Percentiles rank a stretch among this genome's conserved stretches.
Evolutionary conservation across 495 filamentous ascomycete species (phyloP).

Genomic region (Podospora australis): DNA sequence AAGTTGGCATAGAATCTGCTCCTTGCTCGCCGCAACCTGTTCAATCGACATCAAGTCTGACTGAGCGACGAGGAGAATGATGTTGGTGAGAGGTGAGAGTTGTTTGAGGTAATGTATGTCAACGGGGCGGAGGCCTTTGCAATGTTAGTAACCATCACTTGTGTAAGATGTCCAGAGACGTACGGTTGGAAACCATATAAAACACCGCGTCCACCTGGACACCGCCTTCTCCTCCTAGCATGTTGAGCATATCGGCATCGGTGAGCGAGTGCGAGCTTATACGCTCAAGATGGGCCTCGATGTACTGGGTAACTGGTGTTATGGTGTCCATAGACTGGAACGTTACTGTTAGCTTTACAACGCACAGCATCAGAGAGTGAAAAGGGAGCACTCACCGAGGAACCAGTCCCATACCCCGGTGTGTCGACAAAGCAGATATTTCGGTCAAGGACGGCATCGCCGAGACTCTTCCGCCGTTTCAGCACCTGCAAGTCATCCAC

Average conservation of each 20-base stretch:
- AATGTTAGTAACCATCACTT: background rate
- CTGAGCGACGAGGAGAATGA: conserved; percentile 78
- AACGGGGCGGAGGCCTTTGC: conserved; percentile 61
- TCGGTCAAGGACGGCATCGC: conserved; percentile 78
- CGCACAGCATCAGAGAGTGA: background rate
- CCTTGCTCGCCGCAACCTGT: conserved; percentile 56
- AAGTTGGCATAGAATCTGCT: conserved; percentile 53
- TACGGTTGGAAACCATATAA: conserved; percentile 58
- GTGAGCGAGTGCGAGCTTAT: conserved; percentile 53
- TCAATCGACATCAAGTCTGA: conserved; percentile 60
- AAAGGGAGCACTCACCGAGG: conserved; percentile 43
- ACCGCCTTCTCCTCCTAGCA: conserved; percentile 81
- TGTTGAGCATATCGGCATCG: conserved; percentile 68
- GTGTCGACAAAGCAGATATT: conserved; percentile 97
- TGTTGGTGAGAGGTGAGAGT: conserved; percentile 72
- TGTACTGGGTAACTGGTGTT: conserved; percentile 64
- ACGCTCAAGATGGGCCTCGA: conserved; percentile 65
- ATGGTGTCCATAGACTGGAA: conserved; percentile 55
- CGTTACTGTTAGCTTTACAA: conserved; percentile 3
- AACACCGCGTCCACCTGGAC: conserved; percentile 85
- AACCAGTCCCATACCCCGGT: conserved; percentile 58
- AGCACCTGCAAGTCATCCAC: conserved; percentile 66
- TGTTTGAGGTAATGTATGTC: conserved; percentile 74
- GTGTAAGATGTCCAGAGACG: background rate
- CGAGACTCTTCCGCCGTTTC: conserved; percentile 68